Conservation (phyloP, 2,329 filamentous ascomycete genomes). For the Pseudogymnoascus sp. region DNA sequence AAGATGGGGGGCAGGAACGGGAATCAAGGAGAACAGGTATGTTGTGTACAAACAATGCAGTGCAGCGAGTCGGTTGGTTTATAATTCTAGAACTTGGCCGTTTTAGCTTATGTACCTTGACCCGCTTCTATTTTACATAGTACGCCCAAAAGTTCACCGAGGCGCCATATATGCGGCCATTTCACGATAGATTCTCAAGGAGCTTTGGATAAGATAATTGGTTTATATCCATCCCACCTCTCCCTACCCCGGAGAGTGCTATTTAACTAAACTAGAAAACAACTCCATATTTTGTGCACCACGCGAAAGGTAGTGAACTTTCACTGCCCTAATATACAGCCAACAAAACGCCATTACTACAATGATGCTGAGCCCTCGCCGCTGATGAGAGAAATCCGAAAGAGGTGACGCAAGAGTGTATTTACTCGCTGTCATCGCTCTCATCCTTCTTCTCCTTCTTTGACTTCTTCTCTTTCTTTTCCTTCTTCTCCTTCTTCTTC, state of each 20-base stretch:
- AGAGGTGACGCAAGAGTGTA: conserved; percentile 13
- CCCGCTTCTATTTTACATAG: too few species aligned
- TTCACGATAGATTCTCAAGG: background rate
- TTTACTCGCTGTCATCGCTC: conserved; percentile 41
- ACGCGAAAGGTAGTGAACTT: conserved; percentile 9
- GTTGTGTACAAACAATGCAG: too few species aligned
- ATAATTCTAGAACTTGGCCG: too few species aligned
- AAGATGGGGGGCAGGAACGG: too few species aligned
- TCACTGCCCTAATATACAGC: conserved; percentile 9
- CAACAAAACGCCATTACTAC: conserved; percentile 8
- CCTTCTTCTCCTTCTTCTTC: conserved; percentile 46
- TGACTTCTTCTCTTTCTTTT: conserved; percentile 41
- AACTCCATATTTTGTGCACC: conserved; percentile 10
- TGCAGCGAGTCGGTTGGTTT: too few species aligned
- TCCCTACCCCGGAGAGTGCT: background rate
- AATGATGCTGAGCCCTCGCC: conserved; percentile 9
- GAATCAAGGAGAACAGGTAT: too few species aligned
- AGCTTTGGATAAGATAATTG: background rate
- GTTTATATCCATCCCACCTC: conserved; percentile 2
- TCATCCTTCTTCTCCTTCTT: conserved; percentile 30
- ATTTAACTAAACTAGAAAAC: conserved; percentile 8
- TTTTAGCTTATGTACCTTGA: too few species aligned
- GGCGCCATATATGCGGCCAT: background rate
- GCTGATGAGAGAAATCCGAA: conserved; percentile 5
- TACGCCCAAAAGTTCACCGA: too few species aligned